phyloP scores from a whole-genome alignment of 2,329 filamentous ascomycete species.

The Ambrosiella cleistominuta region DNA sequence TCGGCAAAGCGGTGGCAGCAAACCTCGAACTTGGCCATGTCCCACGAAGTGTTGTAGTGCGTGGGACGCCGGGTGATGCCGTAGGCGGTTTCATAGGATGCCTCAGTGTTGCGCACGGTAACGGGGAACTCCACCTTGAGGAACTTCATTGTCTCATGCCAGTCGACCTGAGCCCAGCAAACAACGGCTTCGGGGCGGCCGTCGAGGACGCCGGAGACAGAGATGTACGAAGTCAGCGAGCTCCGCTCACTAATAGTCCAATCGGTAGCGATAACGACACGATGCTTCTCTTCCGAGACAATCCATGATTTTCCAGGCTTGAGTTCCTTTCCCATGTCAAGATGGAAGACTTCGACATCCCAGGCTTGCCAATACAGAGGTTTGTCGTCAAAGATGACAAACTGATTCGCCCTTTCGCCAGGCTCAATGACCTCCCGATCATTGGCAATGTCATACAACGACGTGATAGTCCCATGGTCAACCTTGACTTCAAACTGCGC shows the following conservation, averaged over 20 bases:
- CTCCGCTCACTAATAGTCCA: constrained; percentile 78
- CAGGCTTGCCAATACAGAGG: constrained; percentile 94
- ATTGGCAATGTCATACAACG: constrained; percentile 57
- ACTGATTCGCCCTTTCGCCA: constrained; percentile 66
- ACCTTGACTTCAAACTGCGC: constrained; percentile 57
- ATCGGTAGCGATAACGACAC: constrained; percentile 62
- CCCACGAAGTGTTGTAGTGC: constrained; percentile 95
- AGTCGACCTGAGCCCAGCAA: constrained; percentile 75
- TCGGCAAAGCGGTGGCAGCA: constrained; percentile 93
- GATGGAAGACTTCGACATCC: constrained; percentile 94
- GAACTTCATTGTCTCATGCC: constrained; percentile 94
- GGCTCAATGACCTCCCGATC: constrained; percentile 62
- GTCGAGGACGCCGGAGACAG: constrained; percentile 50
- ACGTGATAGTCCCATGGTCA: constrained; percentile 60
- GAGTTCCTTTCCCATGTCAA: constrained; percentile 69
- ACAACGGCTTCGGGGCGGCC: constrained; percentile 20
- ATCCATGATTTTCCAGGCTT: constrained; percentile 50
- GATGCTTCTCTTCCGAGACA: constrained; percentile 41
- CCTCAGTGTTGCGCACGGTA: constrained; percentile 76
- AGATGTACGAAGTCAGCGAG: constrained; percentile 73
- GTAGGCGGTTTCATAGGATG: constrained; percentile 88
- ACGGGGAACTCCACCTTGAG: constrained; percentile 98
- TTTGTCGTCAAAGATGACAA: constrained; percentile 93
- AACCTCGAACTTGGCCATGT: constrained; percentile 96
- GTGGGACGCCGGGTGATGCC: constrained; percentile 78